These are phyloP conservation scores for Cordyceps javanica DNA, from an alignment of 2,329 filamentous ascomycete species.

Conservation along the genomic window DNA sequence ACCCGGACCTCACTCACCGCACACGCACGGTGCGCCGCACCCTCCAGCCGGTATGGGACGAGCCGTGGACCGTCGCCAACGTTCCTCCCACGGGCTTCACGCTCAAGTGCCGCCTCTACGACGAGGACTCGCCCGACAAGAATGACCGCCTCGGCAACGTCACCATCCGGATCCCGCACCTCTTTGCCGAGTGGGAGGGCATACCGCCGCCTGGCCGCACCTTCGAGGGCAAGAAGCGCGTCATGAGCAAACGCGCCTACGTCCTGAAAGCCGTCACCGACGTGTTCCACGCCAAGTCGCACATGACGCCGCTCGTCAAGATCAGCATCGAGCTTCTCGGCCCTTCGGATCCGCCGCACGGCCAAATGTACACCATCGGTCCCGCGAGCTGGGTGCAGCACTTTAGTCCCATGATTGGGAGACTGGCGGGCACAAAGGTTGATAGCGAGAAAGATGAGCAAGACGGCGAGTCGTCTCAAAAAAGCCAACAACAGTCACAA, in stretches of 20 bases:
- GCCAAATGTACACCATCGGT: slow-evolving; percentile 70
- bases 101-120: slow-evolving; percentile 80
- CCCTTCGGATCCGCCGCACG: slow-evolving; percentile 62
- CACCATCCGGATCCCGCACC: slow-evolving; percentile 55
- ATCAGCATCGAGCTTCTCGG: slow-evolving; percentile 76
- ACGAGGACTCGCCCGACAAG: slow-evolving; percentile 80
- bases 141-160: slow-evolving; percentile 87
- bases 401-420: slow-evolving; percentile 82
- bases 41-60: slow-evolving; percentile 74
- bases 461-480: slow-evolving; percentile 32
- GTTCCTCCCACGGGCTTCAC: slow-evolving; percentile 74
- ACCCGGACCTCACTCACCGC: slow-evolving; percentile 67
- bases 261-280: slow-evolving; percentile 62
- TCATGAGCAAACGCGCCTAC: slow-evolving; percentile 83
- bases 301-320: slow-evolving; percentile 64
- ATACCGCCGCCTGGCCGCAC: slow-evolving; percentile 51
- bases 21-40: slow-evolving; percentile 69
- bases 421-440: slow-evolving; percentile 67
- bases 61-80: slow-evolving; percentile 83
- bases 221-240: slow-evolving; percentile 73
- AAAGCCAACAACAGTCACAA: slow-evolving; percentile 12
- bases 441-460: slow-evolving; percentile 43
- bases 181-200: slow-evolving; percentile 63
- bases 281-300: slow-evolving; percentile 52
- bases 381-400: slow-evolving; percentile 74